Evolutionary conservation across 176 grass and related monocot species (phyloP).

Genomic region (Microstegium vimineum): DNA sequence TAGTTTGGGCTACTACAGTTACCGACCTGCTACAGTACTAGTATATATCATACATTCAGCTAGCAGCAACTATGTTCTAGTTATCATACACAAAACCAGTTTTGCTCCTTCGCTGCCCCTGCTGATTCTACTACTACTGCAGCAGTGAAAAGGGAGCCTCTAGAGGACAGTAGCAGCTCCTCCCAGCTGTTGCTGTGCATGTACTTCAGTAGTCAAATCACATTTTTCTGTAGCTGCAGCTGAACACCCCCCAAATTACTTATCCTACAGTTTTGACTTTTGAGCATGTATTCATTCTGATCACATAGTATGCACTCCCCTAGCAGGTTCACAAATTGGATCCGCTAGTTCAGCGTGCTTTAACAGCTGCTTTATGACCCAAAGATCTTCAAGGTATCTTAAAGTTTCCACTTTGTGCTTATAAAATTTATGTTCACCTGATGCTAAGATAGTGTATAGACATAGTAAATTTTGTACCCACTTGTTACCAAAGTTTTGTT

Average conservation of each 20-base stretch:
- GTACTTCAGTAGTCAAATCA: neutral
- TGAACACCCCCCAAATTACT: no score
- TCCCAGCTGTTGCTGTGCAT: neutral
- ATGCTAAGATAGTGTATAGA: neutral
- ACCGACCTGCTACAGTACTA: no score
- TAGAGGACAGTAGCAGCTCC: no score
- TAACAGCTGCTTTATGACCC: slow-evolving; percentile 45
- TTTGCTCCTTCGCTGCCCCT: no score
- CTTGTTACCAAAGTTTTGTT: neutral
- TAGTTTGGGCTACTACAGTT: no score
- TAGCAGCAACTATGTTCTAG: no score
- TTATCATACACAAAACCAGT: no score
- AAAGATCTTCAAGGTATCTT: slow-evolving; percentile 79
- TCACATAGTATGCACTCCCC: slow-evolving; percentile 5
- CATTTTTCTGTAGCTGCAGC: no score
- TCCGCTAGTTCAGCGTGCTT: slow-evolving; percentile 56
- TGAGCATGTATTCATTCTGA: slow-evolving; percentile 24
- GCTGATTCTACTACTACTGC: no score
- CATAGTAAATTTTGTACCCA: neutral
- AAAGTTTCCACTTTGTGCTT: neutral
- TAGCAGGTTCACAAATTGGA: slow-evolving; percentile 73
- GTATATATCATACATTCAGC: no score
- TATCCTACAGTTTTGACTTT: neutral
- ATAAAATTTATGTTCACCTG: neutral
- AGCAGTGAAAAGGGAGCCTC: no score